Evolutionary conservation across 192 early-diverging fungal genomes (phyloP), one percentile per base, ranked within the genome.

Genomic region (Podila epigama): DNA sequence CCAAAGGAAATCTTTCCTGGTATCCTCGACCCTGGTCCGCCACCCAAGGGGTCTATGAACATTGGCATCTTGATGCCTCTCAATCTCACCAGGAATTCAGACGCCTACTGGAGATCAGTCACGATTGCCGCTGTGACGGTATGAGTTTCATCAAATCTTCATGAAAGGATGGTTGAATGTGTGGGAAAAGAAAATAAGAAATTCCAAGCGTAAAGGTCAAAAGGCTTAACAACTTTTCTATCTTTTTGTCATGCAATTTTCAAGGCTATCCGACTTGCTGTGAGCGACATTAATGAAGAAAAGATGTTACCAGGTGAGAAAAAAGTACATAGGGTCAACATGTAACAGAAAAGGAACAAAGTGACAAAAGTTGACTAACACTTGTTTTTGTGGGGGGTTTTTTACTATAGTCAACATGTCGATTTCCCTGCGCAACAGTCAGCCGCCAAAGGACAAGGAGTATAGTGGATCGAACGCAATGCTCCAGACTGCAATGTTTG

Each of bases 291-390:
- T 42, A 62, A 62, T 20, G 42, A 40, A 9, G 11, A 25, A 20
- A 62, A 62, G 60, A 62, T 62, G 10, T n/a, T 62, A 11, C 60
- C 60, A 62, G 60, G 60, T 62, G 50, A 3, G n/a, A 1, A 16
- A 15, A 6, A 11, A 40, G 29, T n/a, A 0, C 28, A 15, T 51
- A 20, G n/a, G 16, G n/a, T 15, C 7, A 48, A 22, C 25, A 5
- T 5, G 11, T 39, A 9, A 39, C 37, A 13, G 37, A 39, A 9
- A 39, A 39, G 7, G 6, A 9, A 48, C 11, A n/a, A 48, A 22
- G 18, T 20, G 20, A 48, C n/a, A 9, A 22, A 22, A 22, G 44
- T 1, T 20, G 44, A 39, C 7, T 39, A 18, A 48, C 25, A 22
- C 44, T 25, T 22, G n/a, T 48, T 22, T 22, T 48, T 48, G 44